These are phyloP conservation scores for Venturia pyrina DNA, from an alignment of 2,329 filamentous ascomycete species.

Conservation along the genomic window DNA sequence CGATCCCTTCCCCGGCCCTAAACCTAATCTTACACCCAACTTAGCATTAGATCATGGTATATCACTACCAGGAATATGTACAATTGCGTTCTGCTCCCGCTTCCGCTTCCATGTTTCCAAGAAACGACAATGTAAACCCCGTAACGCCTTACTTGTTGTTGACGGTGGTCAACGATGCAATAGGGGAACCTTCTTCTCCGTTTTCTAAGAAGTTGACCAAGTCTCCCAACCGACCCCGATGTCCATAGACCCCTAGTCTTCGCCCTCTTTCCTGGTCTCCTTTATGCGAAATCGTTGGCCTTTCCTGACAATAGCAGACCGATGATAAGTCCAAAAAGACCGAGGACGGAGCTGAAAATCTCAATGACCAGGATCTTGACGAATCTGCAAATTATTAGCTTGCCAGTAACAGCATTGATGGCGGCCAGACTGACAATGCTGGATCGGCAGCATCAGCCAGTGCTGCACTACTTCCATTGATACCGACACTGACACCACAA, in stretches of 20 bases:
- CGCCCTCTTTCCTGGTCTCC: no score
- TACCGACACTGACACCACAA: conserved; percentile 92
- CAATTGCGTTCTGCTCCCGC: not conserved
- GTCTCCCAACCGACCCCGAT: not conserved
- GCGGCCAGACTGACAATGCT: conserved; percentile 57
- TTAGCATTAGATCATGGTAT: not conserved
- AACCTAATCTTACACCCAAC: not conserved
- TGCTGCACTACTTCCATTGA: conserved; percentile 95
- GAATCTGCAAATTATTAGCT: conserved; percentile 49
- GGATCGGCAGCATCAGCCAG: conserved; percentile 91
- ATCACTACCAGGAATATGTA: not conserved
- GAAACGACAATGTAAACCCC: not conserved
- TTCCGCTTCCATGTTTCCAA: not conserved
- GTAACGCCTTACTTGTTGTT: not conserved
- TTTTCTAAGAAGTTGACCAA: not conserved
- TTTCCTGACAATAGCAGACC: conserved; percentile 81
- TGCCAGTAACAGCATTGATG: conserved; percentile 4
- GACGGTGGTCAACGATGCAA: not conserved
- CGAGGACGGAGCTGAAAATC: conserved; percentile 96
- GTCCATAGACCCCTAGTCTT: not conserved
- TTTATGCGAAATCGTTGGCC: conserved; percentile 57
- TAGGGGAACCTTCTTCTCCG: not conserved
- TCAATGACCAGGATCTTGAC: conserved; percentile 98
- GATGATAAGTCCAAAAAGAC: conserved; percentile 91
- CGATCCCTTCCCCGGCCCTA: not conserved